Evolutionary conservation across 345 rosid genomes (phyloP), one percentile per base, ranked within the genome.

Genomic region (Fremontodendron californicum): DNA sequence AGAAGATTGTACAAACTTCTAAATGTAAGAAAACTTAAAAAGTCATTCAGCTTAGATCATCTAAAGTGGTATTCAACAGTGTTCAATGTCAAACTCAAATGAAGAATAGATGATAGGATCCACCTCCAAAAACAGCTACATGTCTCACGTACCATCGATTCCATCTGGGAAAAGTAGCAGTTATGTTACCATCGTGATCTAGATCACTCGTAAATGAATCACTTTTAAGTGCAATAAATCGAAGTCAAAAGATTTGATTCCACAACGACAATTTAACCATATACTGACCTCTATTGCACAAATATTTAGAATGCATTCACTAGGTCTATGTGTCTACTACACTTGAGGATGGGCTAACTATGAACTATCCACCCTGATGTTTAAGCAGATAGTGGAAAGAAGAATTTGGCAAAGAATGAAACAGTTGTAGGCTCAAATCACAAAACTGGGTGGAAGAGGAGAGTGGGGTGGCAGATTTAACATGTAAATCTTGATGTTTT

Each of bases 121-220:
- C 93, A 91, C 94, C 94, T 91, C 88, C 90, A 84, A 82, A 85
- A 86, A 86, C 90, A 79, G 94, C 97, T 48, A 89, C 74, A 84
- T 77, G 87, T 91, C 87, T 94, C 97, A 96, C 94, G 97, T 93
- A 85, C 87, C 98, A 90, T 93, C 98, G 82, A 86, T 81, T 90
- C 90, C 96, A 93, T 95, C 96, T 96, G 99, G 93, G 89, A 93
- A 90, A 92, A 92, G 91, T 85, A 96, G 86, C 88, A 92, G 78
- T 81, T 83, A 55, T 25, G 83, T 90, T 80, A 87, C 86, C 79
- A 88, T 81, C 64, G 78, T 15, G 75, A 11, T 51, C 46, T 78
- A 64, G 45, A 71, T 77, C 65, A 51, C 78, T 75, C 19, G 37
- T 25, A 79, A 54, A 82, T 80, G 66, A 58, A 67, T 77, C 16